These are phyloP conservation scores for Xylogone sp. DNA, from an alignment of 2,329 filamentous ascomycete species.

Conservation along the genomic window DNA sequence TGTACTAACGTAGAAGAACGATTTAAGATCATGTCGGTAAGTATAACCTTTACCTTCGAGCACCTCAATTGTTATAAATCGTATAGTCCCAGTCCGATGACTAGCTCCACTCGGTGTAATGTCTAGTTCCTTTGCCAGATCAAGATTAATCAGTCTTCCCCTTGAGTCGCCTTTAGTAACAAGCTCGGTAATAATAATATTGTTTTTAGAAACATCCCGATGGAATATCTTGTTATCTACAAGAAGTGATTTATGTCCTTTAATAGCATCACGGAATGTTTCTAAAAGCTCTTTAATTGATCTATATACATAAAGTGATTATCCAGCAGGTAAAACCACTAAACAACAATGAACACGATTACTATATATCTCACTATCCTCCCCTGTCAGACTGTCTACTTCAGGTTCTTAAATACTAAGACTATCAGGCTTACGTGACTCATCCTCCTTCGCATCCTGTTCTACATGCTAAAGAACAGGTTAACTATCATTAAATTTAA, in stretches of 20 bases:
- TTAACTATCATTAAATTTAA: not conserved
- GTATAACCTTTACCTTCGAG: too few species aligned
- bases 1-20: too few species aligned
- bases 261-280: constrained; percentile 39
- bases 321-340: constrained; percentile 43
- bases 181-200: too few species aligned
- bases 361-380: constrained; percentile 14
- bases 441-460: not conserved
- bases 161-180: too few species aligned
- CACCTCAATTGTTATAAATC: too few species aligned
- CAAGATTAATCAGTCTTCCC: too few species aligned
- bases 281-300: constrained; percentile 22
- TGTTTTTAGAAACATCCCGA: too few species aligned
- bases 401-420: constrained; percentile 7
- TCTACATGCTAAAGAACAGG: too few species aligned
- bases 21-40: too few species aligned
- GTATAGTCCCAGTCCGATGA: too few species aligned
- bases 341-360: constrained; percentile 27
- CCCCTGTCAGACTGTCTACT: constrained; percentile 16
- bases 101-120: too few species aligned
- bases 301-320: constrained; percentile 41
- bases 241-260: constrained; percentile 30
- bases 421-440: not conserved
- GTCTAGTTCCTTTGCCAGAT: too few species aligned
- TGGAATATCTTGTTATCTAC: constrained; percentile 28